Evolutionary conservation across 257 asterid species (phyloP).

Genomic region (Salvia miltiorrhiza): DNA sequence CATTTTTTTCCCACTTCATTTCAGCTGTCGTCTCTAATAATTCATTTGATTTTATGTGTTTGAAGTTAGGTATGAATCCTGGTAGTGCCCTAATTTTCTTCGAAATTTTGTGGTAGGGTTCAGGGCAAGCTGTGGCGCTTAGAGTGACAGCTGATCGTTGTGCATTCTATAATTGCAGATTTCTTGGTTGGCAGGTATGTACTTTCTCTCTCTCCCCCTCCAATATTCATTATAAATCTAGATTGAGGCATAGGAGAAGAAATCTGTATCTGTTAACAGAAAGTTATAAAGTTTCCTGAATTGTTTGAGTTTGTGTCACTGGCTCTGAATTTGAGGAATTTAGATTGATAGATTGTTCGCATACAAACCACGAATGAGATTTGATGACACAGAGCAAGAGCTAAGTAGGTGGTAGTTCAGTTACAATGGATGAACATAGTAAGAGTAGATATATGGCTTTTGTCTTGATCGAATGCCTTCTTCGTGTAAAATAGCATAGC

Average conservation of each 20-base stretch:
- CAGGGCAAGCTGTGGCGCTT: constrained; percentile 96
- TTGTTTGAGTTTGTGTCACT: neutral
- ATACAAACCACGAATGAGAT: too few relatives aligned
- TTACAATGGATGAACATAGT: neutral
- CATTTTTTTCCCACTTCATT: neutral
- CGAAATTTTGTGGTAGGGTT: constrained; percentile 42
- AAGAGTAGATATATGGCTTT: neutral
- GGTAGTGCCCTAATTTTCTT: neutral
- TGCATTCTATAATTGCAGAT: constrained; percentile 88
- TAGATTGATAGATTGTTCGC: too few relatives aligned
- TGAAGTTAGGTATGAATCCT: neutral
- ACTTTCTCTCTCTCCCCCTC: neutral
- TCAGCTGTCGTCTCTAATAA: neutral
- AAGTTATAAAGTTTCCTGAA: neutral
- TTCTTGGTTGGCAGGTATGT: constrained; percentile 98
- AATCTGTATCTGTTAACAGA: neutral
- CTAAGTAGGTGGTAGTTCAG: neutral
- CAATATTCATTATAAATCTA: neutral
- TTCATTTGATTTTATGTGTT: neutral
- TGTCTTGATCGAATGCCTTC: neutral
- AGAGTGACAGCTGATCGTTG: constrained; percentile 93
- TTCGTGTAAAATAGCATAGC: neutral
- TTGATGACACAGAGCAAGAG: neutral
- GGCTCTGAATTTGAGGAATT: too few relatives aligned
- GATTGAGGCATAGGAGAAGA: neutral